Percentiles rank a stretch among this genome's conserved stretches.
Conservation (phyloP, 1,139 yeast species). For the Pichia sp. region DNA sequence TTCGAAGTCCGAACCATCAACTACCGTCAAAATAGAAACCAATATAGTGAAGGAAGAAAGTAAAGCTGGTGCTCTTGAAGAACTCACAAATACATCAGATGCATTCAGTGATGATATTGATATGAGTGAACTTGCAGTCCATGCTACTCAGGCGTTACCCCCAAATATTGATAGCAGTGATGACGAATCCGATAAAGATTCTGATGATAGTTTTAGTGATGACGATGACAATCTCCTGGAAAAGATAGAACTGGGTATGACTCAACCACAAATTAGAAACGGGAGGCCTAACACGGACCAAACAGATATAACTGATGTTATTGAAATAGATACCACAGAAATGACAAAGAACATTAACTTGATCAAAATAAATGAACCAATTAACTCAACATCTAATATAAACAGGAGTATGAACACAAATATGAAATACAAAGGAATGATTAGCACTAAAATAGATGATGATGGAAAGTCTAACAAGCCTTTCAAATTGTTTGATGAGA, state of each 20-base stretch:
- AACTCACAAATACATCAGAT: constrained; percentile 18
- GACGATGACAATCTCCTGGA: constrained; percentile 30
- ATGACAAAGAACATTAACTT: not conserved
- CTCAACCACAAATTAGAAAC: not conserved
- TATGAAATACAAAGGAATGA: constrained; percentile 12
- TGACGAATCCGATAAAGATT: not conserved
- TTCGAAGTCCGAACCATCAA: not conserved
- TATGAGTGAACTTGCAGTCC: constrained; percentile 27
- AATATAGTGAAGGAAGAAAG: not conserved
- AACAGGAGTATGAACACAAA: too few relatives aligned
- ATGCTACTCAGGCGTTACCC: constrained; percentile 17
- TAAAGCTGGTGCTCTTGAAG: too few relatives aligned
- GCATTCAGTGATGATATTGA: constrained; percentile 32
- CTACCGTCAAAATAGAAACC: not conserved
- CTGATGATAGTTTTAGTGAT: constrained; percentile 27
- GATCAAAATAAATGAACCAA: not conserved
- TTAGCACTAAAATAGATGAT: not conserved
- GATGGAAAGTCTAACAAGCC: constrained; percentile 2
- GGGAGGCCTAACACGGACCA: constrained; percentile 15
- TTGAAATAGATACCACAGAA: constrained; percentile 3
- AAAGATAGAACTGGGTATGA: constrained; percentile 10
- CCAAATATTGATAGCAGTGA: not conserved
- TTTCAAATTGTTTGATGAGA: constrained; percentile 19
- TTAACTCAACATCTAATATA: too few relatives aligned
- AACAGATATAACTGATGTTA: constrained; percentile 13